These are phyloP conservation scores for Suillus bovinus DNA, from an alignment of 768 basidiomycete genomes.

Conservation along the genomic window DNA sequence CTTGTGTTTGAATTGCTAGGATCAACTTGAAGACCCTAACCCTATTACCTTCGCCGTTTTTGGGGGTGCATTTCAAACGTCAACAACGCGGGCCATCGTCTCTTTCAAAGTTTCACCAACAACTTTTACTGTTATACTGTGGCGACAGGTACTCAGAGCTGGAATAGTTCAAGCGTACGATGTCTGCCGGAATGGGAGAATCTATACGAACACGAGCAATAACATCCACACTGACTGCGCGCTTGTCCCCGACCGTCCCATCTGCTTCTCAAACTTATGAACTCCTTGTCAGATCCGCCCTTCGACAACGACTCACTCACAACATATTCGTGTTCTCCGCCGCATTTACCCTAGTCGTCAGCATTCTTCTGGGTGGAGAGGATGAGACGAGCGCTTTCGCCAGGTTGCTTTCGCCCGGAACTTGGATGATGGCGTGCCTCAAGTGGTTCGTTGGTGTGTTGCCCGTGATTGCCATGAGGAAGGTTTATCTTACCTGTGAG, in stretches of 20 bases:
- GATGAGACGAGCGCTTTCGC: constrained; percentile 27
- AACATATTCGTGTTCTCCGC: constrained; percentile 54
- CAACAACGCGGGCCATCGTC: not conserved
- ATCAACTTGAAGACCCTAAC: not conserved
- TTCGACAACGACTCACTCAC: constrained; percentile 59
- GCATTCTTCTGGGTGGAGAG: constrained; percentile 32
- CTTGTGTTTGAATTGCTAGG: no score
- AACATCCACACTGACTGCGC: constrained; percentile 34
- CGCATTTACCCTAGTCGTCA: constrained; percentile 45
- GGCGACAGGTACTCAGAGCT: not conserved
- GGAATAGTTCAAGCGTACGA: not conserved
- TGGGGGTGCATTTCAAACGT: not conserved
- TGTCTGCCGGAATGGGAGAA: constrained; percentile 4
- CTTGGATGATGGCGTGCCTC: constrained; percentile 40
- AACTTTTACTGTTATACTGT: not conserved
- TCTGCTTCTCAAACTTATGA: constrained; percentile 61
- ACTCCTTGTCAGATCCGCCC: constrained; percentile 61
- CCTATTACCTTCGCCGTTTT: not conserved
- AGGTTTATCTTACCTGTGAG: constrained; percentile 61
- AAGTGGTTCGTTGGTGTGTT: constrained; percentile 55
- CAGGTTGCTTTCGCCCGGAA: constrained; percentile 43
- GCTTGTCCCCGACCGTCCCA: constrained; percentile 55
- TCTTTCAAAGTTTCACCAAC: not conserved
- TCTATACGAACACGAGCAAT: constrained; percentile 40
- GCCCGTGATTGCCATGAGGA: constrained; percentile 59